A percentile compares a stretch with the other conserved stretches of the same genome.
Evolutionary conservation across 2,329 filamentous ascomycete species (phyloP).

Genomic region (Aspergillus ibericus): DNA sequence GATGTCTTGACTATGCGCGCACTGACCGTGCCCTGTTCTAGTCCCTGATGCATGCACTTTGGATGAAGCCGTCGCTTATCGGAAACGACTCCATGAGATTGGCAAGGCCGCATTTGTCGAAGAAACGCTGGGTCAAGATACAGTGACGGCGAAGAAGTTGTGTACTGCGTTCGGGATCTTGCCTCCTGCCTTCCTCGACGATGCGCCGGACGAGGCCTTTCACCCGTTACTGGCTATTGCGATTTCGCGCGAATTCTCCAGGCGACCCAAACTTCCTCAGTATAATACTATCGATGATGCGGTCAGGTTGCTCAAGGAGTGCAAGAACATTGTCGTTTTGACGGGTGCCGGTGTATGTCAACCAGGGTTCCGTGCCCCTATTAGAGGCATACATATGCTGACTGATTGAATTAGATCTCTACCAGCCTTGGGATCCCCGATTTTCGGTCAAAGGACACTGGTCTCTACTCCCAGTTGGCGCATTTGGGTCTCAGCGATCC

Average conservation of each 20-base stretch:
- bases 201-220: constrained; percentile 70
- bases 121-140: constrained; percentile 66
- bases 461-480: constrained; percentile 82
- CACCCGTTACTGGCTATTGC: constrained; percentile 73
- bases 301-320: constrained; percentile 69
- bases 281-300: constrained; percentile 90
- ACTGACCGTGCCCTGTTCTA: constrained; percentile 16
- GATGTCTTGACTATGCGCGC: background rate
- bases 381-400: constrained; percentile 1
- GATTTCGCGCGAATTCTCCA: constrained; percentile 76
- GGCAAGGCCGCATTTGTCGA: constrained; percentile 78
- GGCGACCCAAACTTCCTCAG: constrained; percentile 72
- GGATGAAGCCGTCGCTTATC: constrained; percentile 67
- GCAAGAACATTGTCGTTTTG: constrained; percentile 85
- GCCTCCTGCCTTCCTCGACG: constrained; percentile 72
- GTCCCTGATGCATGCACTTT: constrained; percentile 61
- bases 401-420: constrained; percentile 61
- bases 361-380: background rate
- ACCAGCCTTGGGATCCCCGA: constrained; percentile 96
- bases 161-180: constrained; percentile 82
- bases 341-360: constrained; percentile 75
- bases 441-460: constrained; percentile 89
- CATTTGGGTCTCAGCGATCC: constrained; percentile 78
- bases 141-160: constrained; percentile 76
- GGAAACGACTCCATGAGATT: constrained; percentile 69